These are phyloP conservation scores for Apiospora hydei DNA, from an alignment of 2,329 filamentous ascomycete species.

Conservation along the genomic window DNA sequence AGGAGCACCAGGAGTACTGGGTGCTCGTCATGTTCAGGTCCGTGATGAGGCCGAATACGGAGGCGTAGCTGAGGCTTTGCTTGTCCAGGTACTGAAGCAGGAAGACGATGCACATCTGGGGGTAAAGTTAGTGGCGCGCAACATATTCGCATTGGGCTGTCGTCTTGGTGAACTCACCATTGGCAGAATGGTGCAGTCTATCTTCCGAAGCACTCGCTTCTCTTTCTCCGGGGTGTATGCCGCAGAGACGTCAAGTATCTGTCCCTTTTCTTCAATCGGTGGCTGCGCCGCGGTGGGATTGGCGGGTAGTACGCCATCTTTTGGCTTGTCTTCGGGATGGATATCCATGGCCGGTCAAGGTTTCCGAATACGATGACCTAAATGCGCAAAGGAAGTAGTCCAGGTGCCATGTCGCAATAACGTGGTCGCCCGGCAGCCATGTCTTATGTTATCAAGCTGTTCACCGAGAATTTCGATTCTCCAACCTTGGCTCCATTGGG, in stretches of 20 bases:
- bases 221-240: conserved; percentile 43
- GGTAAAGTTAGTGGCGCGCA: fast-evolving
- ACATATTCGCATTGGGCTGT: too few relatives aligned
- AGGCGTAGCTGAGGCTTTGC: conserved; percentile 57
- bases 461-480: too few relatives aligned
- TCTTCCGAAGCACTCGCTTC: conserved; percentile 41
- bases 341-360: neutral
- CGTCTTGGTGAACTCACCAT: conserved; percentile 27
- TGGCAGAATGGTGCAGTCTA: conserved; percentile 42
- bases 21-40: conserved; percentile 52
- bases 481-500: neutral
- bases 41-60: conserved; percentile 52
- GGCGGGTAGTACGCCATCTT: neutral
- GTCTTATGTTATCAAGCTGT: neutral
- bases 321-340: neutral
- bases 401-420: neutral
- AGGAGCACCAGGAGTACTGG: conserved; percentile 58
- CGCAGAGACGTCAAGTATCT: conserved; percentile 30
- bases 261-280: neutral
- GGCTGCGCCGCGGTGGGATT: neutral
- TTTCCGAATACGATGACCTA: neutral
- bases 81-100: conserved; percentile 56
- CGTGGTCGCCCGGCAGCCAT: neutral
- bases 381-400: neutral
- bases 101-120: conserved; percentile 49